phyloP scores from a whole-genome alignment of 1,284 basidiomycete genomes.

The Cutaneotrichosporon sp. region DNA sequence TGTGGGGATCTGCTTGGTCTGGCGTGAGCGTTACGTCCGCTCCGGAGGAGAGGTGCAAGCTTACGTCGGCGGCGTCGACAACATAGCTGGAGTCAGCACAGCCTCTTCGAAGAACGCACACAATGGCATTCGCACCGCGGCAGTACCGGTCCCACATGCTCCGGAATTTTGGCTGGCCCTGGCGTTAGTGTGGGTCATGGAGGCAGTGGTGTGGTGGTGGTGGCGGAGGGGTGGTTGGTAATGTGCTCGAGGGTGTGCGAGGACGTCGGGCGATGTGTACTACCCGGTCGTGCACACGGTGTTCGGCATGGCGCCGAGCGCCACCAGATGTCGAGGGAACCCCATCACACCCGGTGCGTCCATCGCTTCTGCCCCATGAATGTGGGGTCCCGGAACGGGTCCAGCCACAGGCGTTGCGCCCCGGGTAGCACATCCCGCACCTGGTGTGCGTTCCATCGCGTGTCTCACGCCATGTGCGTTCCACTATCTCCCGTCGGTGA shows the following conservation, averaged over 20 bases:
- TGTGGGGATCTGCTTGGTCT: conserved; percentile 80
- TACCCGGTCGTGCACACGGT: too few species aligned
- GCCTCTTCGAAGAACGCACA: conserved; percentile 62
- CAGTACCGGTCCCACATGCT: conserved; percentile 87
- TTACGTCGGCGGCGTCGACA: conserved; percentile 81
- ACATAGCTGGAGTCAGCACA: conserved; percentile 67
- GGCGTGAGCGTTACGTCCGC: conserved; percentile 13
- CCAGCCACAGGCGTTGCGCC: too few species aligned
- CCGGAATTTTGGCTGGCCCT: conserved; percentile 89
- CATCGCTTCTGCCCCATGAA: too few species aligned
- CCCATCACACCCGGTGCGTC: too few species aligned
- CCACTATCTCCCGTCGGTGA: background rate
- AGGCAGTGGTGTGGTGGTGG: conserved; percentile 4
- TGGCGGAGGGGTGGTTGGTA: background rate
- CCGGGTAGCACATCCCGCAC: too few species aligned
- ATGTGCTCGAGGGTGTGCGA: background rate
- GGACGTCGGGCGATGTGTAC: too few species aligned
- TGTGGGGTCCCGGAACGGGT: too few species aligned
- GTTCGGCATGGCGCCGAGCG: too few species aligned
- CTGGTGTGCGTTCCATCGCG: background rate
- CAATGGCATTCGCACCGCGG: conserved; percentile 87
- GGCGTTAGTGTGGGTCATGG: background rate
- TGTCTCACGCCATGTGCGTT: background rate
- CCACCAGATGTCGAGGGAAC: too few species aligned
- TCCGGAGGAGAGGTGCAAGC: conserved; percentile 37